Evolutionary conservation across 73 alveolate genomes (phyloP).

Genomic region (Paramecium octaurelia): DNA sequence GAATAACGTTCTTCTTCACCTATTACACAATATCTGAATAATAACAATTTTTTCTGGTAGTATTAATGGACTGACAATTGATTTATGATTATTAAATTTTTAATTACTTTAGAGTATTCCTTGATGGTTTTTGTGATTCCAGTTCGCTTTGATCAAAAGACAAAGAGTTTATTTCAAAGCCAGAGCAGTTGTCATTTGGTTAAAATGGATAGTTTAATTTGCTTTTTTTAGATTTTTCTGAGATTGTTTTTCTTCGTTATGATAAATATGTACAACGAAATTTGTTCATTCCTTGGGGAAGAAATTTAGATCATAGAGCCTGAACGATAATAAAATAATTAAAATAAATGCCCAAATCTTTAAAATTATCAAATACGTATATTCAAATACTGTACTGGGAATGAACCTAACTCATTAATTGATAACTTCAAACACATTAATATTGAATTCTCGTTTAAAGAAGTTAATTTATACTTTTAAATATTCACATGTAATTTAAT

Average conservation of each 20-base stretch:
- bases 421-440: background rate
- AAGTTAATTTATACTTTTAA: no score
- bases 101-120: background rate
- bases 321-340: background rate
- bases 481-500: no score
- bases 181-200: background rate
- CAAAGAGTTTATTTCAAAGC: background rate
- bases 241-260: background rate
- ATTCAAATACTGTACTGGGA: background rate
- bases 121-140: background rate
- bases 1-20: background rate
- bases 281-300: background rate
- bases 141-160: background rate
- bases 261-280: background rate
- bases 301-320: background rate
- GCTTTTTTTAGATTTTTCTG: background rate
- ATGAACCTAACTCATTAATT: background rate
- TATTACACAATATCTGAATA: background rate
- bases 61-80: background rate
- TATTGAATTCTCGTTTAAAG: no score
- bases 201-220: background rate
- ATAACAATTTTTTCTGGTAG: background rate
- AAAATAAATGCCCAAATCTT: background rate
- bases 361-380: background rate
- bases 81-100: background rate